A percentile compares a stretch with the other conserved stretches of the same genome.
These are phyloP conservation scores for Quercus ilex DNA, from an alignment of 306 rosid species.

Conservation along the genomic window DNA sequence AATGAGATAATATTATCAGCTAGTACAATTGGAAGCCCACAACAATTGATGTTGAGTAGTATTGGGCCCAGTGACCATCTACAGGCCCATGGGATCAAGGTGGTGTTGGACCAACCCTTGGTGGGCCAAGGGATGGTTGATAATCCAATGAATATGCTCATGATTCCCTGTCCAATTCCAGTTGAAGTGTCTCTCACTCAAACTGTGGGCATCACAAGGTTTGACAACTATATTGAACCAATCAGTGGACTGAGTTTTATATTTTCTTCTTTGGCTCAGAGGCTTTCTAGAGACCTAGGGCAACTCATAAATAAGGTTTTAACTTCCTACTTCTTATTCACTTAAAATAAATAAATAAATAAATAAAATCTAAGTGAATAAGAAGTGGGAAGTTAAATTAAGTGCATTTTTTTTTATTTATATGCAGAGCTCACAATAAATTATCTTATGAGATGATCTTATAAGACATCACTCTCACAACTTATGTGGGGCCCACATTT, in stretches of 20 bases:
- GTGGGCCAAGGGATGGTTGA: constrained; percentile 80
- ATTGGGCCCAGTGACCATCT: constrained; percentile 67
- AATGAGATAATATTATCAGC: constrained; percentile 62
- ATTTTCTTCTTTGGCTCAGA: constrained; percentile 30
- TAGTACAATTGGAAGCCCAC: constrained; percentile 78
- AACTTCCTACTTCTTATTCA: not conserved
- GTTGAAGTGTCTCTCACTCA: constrained; percentile 65
- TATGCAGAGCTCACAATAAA: no score
- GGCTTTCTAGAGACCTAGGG: constrained; percentile 23
- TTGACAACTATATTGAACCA: constrained; percentile 54
- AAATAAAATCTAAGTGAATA: no score
- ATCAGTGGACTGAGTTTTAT: constrained; percentile 53
- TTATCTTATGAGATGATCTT: no score
- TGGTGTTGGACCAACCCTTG: constrained; percentile 50
- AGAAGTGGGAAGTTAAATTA: no score
- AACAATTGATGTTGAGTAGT: constrained; percentile 63
- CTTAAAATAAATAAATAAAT: no score
- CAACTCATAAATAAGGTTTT: constrained; percentile 46
- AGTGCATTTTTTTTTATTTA: no score
- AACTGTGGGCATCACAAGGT: constrained; percentile 65
- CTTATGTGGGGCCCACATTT: no score
- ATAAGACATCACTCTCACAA: no score
- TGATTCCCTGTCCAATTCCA: constrained; percentile 67
- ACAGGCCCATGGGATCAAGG: constrained; percentile 40
- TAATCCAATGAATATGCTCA: constrained; percentile 59